phyloP scores from a whole-genome alignment of 2,329 filamentous ascomycete genomes.

The Trichoderma breve region DNA sequence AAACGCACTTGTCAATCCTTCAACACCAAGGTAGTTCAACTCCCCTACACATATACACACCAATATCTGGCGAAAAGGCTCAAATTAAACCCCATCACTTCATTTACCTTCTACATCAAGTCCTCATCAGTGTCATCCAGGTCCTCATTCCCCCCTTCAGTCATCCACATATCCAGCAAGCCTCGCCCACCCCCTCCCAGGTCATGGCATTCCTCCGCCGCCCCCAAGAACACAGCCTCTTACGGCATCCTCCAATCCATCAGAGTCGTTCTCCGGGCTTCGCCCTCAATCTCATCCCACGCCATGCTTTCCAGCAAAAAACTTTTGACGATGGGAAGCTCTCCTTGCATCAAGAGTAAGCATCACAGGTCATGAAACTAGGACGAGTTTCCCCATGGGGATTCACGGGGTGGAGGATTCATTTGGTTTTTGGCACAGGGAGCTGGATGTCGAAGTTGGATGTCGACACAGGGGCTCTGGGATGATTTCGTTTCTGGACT shows the following conservation, averaged over 20 bases:
- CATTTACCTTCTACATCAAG: neutral
- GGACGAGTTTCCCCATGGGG: neutral
- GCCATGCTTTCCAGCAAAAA: constrained; percentile 36
- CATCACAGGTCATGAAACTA: neutral
- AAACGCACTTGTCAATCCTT: constrained; percentile 7
- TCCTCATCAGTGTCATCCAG: neutral
- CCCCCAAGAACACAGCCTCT: constrained; percentile 38
- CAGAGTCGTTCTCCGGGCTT: constrained; percentile 42
- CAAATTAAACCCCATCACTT: neutral
- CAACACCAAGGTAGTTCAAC: neutral
- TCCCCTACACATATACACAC: constrained; percentile 29
- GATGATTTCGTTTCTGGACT: neutral
- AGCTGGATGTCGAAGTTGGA: neutral
- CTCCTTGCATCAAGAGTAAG: neutral
- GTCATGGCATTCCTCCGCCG: constrained; percentile 41
- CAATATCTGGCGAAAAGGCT: constrained; percentile 41
- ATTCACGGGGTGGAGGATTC: neutral
- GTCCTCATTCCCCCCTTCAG: neutral
- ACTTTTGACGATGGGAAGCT: neutral
- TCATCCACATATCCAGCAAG: constrained; percentile 46
- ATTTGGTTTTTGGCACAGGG: neutral
- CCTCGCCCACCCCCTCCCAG: constrained; percentile 32
- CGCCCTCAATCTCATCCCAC: constrained; percentile 41
- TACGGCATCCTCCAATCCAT: constrained; percentile 43
- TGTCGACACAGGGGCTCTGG: neutral